Conservation (phyloP, 2,329 filamentous ascomycete genomes). For the Pseudonectria foliicola region DNA sequence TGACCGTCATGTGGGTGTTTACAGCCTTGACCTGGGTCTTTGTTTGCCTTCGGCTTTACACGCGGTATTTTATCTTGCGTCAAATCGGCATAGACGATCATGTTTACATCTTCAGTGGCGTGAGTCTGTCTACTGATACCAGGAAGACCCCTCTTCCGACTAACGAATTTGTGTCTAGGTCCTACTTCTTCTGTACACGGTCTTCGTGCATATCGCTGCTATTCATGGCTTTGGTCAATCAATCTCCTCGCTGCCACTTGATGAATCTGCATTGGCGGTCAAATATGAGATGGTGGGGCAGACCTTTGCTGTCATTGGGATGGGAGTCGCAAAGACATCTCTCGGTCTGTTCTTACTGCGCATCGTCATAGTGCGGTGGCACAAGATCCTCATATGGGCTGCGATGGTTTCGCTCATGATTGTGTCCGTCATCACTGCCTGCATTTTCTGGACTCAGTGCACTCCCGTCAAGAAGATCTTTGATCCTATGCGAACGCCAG, state of each 20-base stretch:
- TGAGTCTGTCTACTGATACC: slow-evolving; percentile 1
- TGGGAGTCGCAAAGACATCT: slow-evolving; percentile 32
- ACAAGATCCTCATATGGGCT: slow-evolving; percentile 29
- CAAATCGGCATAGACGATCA: slow-evolving; percentile 28
- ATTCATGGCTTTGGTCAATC: slow-evolving; percentile 28
- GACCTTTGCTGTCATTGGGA: slow-evolving; percentile 31
- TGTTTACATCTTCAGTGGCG: slow-evolving; percentile 23
- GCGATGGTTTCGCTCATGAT: slow-evolving; percentile 17
- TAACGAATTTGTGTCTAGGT: slow-evolving; percentile 3
- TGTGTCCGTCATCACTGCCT: slow-evolving; percentile 10
- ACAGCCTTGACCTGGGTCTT: slow-evolving; percentile 20
- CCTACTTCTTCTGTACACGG: slow-evolving; percentile 26
- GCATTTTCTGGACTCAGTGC: slow-evolving; percentile 13
- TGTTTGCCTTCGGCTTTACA: slow-evolving; percentile 30
- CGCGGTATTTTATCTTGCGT: slow-evolving; percentile 23
- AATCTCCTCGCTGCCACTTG: slow-evolving; percentile 16
- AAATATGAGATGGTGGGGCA: slow-evolving; percentile 28
- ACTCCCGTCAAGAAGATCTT: slow-evolving; percentile 14
- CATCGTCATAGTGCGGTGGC: slow-evolving; percentile 26
- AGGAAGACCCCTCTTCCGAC: neutral
- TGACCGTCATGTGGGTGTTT: slow-evolving; percentile 22
- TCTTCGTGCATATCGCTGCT: slow-evolving; percentile 24
- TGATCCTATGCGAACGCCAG: slow-evolving; percentile 11
- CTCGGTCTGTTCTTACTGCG: slow-evolving; percentile 33
- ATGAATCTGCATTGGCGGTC: slow-evolving; percentile 17